Conservation (phyloP, 1,284 basidiomycete species). For the Cystobasidium sp. region DNA sequence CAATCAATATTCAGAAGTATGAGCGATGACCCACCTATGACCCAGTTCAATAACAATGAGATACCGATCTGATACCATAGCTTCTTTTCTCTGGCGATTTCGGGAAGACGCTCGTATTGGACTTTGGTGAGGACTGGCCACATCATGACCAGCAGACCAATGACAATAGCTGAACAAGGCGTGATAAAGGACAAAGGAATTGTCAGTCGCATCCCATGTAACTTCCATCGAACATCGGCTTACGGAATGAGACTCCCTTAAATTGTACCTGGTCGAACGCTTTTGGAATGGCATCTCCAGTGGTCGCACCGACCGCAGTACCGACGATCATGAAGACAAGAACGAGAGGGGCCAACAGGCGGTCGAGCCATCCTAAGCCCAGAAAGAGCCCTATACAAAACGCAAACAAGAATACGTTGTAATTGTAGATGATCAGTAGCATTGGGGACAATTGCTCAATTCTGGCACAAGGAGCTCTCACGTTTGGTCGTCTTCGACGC, state of each 20-base stretch:
- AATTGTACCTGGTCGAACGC: slow-evolving; percentile 54
- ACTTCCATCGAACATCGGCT: not conserved
- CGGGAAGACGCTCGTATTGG: slow-evolving; percentile 72
- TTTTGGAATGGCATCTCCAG: slow-evolving; percentile 40
- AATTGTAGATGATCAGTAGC: slow-evolving; percentile 5
- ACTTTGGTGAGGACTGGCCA: slow-evolving; percentile 82
- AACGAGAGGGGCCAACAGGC: slow-evolving; percentile 72
- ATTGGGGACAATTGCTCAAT: slow-evolving; percentile 6
- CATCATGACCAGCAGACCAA: slow-evolving; percentile 72
- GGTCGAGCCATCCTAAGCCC: slow-evolving; percentile 64
- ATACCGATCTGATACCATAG: slow-evolving; percentile 74
- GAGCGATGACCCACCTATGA: slow-evolving; percentile 60
- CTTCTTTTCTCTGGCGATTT: slow-evolving; percentile 63
- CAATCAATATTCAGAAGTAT: slow-evolving; percentile 9
- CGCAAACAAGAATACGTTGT: slow-evolving; percentile 12
- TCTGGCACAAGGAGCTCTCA: not conserved
- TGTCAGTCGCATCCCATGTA: not conserved
- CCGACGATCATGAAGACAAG: slow-evolving; percentile 78
- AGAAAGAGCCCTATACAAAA: slow-evolving; percentile 45
- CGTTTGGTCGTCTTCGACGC: slow-evolving; percentile 16
- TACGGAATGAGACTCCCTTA: slow-evolving; percentile 54
- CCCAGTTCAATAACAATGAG: slow-evolving; percentile 79
- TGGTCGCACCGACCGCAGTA: slow-evolving; percentile 58
- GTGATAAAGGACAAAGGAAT: slow-evolving; percentile 3
- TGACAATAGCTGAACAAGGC: slow-evolving; percentile 54